Evolutionary conservation across 2,329 filamentous ascomycete species (phyloP), one percentile per base, ranked within the genome.

Genomic region (Pseudogymnoascus sp.): DNA sequence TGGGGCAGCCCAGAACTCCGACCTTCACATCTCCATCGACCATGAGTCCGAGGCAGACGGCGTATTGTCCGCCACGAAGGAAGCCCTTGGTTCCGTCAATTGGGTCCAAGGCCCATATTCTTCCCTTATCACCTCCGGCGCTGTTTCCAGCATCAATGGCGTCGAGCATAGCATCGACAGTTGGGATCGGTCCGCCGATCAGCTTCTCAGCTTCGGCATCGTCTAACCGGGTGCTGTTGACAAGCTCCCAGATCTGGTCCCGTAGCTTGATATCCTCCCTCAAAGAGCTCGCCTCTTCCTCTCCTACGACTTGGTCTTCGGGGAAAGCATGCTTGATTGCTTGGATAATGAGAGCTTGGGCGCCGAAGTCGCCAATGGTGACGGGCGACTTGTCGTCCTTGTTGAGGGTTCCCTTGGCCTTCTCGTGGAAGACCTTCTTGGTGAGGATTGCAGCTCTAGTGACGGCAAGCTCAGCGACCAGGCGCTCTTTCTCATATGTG

Each of bases 51-150:
- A 99, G 83, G 73, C 93, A 97, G 61, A 99, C 92, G 61, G 94
- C 95, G 73, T 99, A 99, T 78, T 99, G 94, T 39, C 92, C 95
- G 60, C 94, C 94, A 65, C 95, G 85, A 64, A 99, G 80, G 79
- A 99, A 99, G 31, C 94, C 95, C 78, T 97, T 96, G 61, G 94
- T 99, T 67, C 94, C 94, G 75, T 99, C 94, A 65, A 99, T 97
- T 64, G 94, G 94, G 75, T 99, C 94, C 62, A 99, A 86, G 40
- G 93, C 90, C 94, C 94, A 99, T 74, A 97, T 90, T 67, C 94
- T 82, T 65, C 91, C 92, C 67, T 79, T 81, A 64, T 77, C 74
- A 29, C 91, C 91, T 64, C 91, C 91, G 62, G 82, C 76, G 75
- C 87, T 90, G 72, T 83, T 83, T 42, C 87, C 87, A 64, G 76